Percentiles rank a stretch among this genome's conserved stretches.
These are phyloP conservation scores for Tuber umbilicatum DNA, from an alignment of 495 filamentous ascomycete species.

Conservation along the genomic window DNA sequence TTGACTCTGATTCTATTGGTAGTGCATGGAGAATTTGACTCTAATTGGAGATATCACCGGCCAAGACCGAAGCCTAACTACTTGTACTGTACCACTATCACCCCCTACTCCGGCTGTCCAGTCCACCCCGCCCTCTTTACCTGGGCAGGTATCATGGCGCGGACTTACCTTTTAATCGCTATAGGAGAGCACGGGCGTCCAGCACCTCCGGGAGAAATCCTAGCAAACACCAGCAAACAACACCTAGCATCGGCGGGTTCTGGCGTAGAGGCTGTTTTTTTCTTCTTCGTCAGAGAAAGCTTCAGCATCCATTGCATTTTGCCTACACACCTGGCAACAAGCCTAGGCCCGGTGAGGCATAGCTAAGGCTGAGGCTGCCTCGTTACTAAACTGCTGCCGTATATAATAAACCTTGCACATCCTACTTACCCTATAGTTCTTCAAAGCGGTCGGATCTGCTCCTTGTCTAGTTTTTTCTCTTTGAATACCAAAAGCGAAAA, in stretches of 20 bases:
- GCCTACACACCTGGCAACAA: not conserved
- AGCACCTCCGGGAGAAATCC: not conserved
- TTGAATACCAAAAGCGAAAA: constrained; percentile 8
- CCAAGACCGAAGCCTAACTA: not conserved
- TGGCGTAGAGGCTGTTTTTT: not conserved
- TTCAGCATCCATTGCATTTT: not conserved
- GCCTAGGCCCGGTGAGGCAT: not conserved
- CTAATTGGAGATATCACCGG: not conserved
- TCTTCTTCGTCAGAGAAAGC: not conserved
- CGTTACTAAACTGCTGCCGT: constrained; percentile 17
- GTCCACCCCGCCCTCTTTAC: not conserved
- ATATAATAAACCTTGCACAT: constrained; percentile 9
- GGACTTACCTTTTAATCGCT: not conserved
- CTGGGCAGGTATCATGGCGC: not conserved
- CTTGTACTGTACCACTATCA: not conserved
- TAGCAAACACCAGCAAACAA: not conserved
- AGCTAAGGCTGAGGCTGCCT: constrained; percentile 19
- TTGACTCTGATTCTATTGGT: not conserved
- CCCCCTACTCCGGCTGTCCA: not conserved
- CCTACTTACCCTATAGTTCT: constrained; percentile 3
- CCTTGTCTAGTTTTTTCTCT: not conserved
- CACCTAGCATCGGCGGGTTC: not conserved
- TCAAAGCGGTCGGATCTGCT: constrained; percentile 1
- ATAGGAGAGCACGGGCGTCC: not conserved
- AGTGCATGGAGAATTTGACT: not conserved